These are phyloP conservation scores for Chaetoscypha palmicola DNA, from an alignment of 2,329 filamentous ascomycete genomes.

Conservation along the genomic window DNA sequence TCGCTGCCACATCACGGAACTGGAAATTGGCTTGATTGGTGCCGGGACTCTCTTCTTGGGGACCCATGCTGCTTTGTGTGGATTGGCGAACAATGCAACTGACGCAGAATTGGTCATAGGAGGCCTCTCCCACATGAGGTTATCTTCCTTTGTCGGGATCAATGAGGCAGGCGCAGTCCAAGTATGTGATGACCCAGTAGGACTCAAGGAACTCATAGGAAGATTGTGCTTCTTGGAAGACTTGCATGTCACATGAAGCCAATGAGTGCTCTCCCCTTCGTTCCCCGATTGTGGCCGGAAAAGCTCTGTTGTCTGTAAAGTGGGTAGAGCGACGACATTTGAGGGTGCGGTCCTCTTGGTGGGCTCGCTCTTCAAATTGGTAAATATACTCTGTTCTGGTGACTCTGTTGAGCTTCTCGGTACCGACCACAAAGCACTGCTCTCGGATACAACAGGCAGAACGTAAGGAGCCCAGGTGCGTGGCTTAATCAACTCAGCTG, in stretches of 20 bases:
- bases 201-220: not conserved
- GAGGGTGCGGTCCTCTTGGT: not conserved
- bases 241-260: constrained; percentile 12
- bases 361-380: not conserved
- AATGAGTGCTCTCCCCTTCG: constrained; percentile 4
- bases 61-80: constrained; percentile 15
- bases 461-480: constrained; percentile 3
- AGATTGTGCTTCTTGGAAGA: not conserved
- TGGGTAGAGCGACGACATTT: constrained; percentile 6
- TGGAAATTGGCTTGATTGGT: constrained; percentile 13
- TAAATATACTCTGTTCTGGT: not conserved
- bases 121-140: constrained; percentile 16
- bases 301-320: constrained; percentile 14
- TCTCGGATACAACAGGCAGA: too few species aligned
- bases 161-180: constrained; percentile 6
- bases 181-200: not conserved
- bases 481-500: not conserved
- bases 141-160: not conserved
- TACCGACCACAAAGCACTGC: too few species aligned
- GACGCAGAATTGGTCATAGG: not conserved
- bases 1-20: constrained; percentile 19
- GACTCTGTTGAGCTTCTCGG: too few species aligned
- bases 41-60: constrained; percentile 15
- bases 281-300: constrained; percentile 9
- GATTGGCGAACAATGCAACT: constrained; percentile 12